Conservation (phyloP, 2,329 filamentous ascomycete species). For the Diaporthe aspalathi region DNA sequence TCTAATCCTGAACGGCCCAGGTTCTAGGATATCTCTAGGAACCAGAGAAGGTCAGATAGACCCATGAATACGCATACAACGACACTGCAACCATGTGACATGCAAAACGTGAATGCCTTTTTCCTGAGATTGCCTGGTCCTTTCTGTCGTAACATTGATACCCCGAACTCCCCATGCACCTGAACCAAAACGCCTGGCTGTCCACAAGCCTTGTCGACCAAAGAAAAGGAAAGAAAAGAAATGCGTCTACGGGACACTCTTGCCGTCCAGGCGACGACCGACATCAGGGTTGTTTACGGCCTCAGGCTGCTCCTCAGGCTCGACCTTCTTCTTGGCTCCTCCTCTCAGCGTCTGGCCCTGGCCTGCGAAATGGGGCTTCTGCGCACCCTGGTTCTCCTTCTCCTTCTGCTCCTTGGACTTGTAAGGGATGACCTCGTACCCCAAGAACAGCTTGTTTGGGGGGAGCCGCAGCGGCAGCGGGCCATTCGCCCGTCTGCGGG, state of each 20-base stretch:
- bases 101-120: background rate
- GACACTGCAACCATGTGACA: background rate
- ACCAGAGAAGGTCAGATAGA: background rate
- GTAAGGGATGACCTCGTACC: constrained; percentile 90
- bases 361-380: constrained; percentile 82
- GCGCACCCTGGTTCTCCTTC: constrained; percentile 72
- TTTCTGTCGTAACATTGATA: background rate
- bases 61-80: background rate
- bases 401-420: constrained; percentile 81
- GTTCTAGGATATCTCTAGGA: background rate
- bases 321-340: constrained; percentile 77
- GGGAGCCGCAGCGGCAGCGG: constrained; percentile 87
- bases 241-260: constrained; percentile 30
- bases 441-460: constrained; percentile 94
- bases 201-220: background rate
- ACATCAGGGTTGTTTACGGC: constrained; percentile 55
- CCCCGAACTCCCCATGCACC: constrained; percentile 24
- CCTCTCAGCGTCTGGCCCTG: constrained; percentile 83
- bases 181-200: constrained; percentile 33
- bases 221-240: background rate
- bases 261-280: constrained; percentile 38
- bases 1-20: background rate
- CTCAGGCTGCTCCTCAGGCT: constrained; percentile 60
- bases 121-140: constrained; percentile 20
- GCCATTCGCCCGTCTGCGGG: constrained; percentile 71